phyloP scores from a whole-genome alignment of 208 protist genomes.

The Blechomonas ayalai region DNA sequence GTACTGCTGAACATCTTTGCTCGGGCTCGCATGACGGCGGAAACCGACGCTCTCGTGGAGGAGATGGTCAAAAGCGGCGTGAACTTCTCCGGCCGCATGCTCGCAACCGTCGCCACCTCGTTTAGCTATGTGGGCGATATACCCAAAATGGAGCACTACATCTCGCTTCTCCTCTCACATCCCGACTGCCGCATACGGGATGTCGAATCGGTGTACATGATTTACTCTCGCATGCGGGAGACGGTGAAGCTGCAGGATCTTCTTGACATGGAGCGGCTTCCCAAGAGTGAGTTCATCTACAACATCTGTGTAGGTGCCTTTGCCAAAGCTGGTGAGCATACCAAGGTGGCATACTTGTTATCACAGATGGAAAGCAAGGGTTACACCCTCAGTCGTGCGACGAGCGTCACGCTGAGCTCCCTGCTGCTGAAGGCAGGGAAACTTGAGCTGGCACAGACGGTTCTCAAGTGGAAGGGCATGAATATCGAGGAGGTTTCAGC shows the following conservation, averaged over 20 bases:
- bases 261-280: conserved; percentile 54
- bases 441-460: conserved; percentile 75
- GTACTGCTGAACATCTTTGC: conserved; percentile 79
- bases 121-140: conserved; percentile 68
- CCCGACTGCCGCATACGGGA: conserved; percentile 66
- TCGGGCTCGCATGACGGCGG: conserved; percentile 56
- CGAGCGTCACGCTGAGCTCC: conserved; percentile 81
- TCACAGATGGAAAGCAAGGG: conserved; percentile 72
- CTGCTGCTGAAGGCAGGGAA: conserved; percentile 87
- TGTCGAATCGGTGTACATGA: conserved; percentile 75
- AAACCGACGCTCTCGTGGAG: conserved; percentile 63
- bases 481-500: conserved; percentile 7
- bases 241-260: conserved; percentile 78
- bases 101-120: conserved; percentile 61
- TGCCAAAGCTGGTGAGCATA: conserved; percentile 78
- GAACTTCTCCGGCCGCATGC: conserved; percentile 60
- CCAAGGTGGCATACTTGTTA: conserved; percentile 71
- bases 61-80: conserved; percentile 66
- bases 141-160: conserved; percentile 71
- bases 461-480: conserved; percentile 81
- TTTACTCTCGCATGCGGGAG: conserved; percentile 78
- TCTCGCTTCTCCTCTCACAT: conserved; percentile 62
- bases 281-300: conserved; percentile 72
- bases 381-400: conserved; percentile 62
- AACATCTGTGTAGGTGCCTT: conserved; percentile 82